These are phyloP conservation scores for Starmerella stigmatis DNA, from an alignment of 805 yeast genomes.

Conservation along the genomic window DNA sequence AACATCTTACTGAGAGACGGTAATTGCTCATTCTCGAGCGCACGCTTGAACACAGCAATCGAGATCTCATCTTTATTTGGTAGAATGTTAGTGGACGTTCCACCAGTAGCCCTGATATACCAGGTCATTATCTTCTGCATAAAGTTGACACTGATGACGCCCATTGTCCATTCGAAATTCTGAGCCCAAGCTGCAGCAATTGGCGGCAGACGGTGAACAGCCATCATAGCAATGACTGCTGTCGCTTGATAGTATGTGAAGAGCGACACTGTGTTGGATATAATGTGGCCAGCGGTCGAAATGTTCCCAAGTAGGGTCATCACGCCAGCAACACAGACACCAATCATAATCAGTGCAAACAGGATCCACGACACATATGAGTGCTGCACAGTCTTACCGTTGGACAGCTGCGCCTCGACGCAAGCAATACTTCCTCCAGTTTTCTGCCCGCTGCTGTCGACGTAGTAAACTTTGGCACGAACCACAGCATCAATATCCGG, in stretches of 20 bases:
- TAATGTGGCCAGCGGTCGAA: conserved; percentile 90
- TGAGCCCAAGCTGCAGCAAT: conserved; percentile 98
- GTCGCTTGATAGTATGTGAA: conserved; percentile 89
- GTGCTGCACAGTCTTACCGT: conserved; percentile 90
- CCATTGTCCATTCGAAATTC: conserved; percentile 94
- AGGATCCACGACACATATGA: conserved; percentile 91
- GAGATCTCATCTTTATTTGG: conserved; percentile 56
- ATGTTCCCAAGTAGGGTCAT: conserved; percentile 82
- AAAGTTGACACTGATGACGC: conserved; percentile 63
- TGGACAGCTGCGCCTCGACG: conserved; percentile 74
- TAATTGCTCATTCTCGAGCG: background rate
- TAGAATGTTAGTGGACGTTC: conserved; percentile 66
- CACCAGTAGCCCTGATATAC: conserved; percentile 59
- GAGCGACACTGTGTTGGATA: conserved; percentile 87
- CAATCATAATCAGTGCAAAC: conserved; percentile 82
- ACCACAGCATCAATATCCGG: conserved; percentile 95
- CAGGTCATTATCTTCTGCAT: conserved; percentile 44
- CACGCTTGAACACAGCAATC: conserved; percentile 59
- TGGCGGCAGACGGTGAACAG: conserved; percentile 84
- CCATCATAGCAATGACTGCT: conserved; percentile 92
- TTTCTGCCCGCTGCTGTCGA: conserved; percentile 33
- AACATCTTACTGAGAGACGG: background rate
- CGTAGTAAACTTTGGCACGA: conserved; percentile 52
- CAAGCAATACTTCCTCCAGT: conserved; percentile 57
- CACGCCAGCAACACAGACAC: conserved; percentile 77